Base-by-base conservation (phyloP, 2,329 filamentous ascomycete species). In the Trichophyton simii region DNA sequence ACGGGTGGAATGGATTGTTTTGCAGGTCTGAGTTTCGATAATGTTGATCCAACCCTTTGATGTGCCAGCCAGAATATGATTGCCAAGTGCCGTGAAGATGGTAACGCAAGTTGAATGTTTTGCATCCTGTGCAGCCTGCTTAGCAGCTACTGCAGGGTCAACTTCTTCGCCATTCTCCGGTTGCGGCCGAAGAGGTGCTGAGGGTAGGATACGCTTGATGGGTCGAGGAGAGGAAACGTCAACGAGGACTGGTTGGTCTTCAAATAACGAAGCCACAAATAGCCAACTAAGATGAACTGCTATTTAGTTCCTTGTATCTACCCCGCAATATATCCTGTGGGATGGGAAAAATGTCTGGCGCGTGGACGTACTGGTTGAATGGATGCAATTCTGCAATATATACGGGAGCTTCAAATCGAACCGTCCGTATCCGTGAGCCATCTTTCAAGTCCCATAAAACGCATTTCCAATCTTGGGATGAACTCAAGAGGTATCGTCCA, bases 11-110 rank as follows among this genome's bases (percentile, higher is more conserved):
- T 94, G 91, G 67, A 96, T 89, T 9, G 92, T 89, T 65, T 89
- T 84, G 70, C 84, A 85, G 0, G 89, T 89, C 64, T 83, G 82
- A 1, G 88, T 87, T 68, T 95, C 89, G 70, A 99, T 94, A 64
- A 99, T 89, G 74, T 99, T 99, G 63, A 99, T 81, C 81, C 90
- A 95, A 61, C 94, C 94, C 74, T 96, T 97, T 67, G 87, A 96
- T 3, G 94, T 99, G 44, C 91, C 95, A 0, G 91, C 85, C 38
- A 99, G 82, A 64, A 99, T 90, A 73, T 97, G 89, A 54, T 91
- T 86, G 58, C 94, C 94, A 0, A 86, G 83, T 0, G 85, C 83
- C 0, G 90, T 92, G 78, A 95, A 99, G 38, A 96, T 85, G 0
- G 91, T 89, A 25, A 91, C 91, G 3, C 92, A 97, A 0, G 94